Evolutionary conservation across 2,329 filamentous ascomycete genomes (phyloP), one percentile per base, ranked within the genome.

Genomic region (Magnaporthiopsis rhizophila): DNA sequence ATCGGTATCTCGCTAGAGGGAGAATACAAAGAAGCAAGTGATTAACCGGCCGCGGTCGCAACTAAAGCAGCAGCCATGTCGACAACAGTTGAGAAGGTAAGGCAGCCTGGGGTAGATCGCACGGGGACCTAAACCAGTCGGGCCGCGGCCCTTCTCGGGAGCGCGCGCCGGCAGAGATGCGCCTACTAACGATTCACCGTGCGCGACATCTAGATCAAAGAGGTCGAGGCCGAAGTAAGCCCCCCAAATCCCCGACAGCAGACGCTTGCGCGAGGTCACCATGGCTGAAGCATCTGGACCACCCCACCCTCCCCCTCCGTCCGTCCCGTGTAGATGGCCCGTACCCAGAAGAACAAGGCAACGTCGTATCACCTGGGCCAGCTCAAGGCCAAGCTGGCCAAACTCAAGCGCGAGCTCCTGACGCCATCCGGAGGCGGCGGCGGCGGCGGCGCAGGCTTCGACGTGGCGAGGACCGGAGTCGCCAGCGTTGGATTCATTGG

Each of bases 401-500:
- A 99, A 81, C 84, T 99, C 73, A 98, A 97, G 84, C 88, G 92
- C 74, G 95, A 99, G 79, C 87, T 99, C 62, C 84, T 99, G 69
- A 97, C 91, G 58, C 95, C 95, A 9, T 82, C 84, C 26, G 83
- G 91, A 62, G 90, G 93, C 62, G 92, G 93, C 65, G 93, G 94
- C 64, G 93, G 90, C 65, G 92, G 87, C 68, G 91, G 90, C 75
- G 81, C 89, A 66, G 95, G 95, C 65, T 99, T 99, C 82, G 95
- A 99, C 81, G 95, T 99, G 69, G 95, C 95, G 67, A 89, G 95
- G 77, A 99, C 95, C 62, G 95, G 95, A 82, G 95, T 98, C 68
- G 95, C 95, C 69, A 96, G 91, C 82, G 88, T 99, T 72, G 94
- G 94, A 58, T 98, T 98, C 79, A 97, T 98, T 74, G 95, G 95